Percentiles rank a stretch among this genome's conserved stretches.
Evolutionary conservation across 805 yeast genomes (phyloP).

Genomic region (Yamadazyma sp.): DNA sequence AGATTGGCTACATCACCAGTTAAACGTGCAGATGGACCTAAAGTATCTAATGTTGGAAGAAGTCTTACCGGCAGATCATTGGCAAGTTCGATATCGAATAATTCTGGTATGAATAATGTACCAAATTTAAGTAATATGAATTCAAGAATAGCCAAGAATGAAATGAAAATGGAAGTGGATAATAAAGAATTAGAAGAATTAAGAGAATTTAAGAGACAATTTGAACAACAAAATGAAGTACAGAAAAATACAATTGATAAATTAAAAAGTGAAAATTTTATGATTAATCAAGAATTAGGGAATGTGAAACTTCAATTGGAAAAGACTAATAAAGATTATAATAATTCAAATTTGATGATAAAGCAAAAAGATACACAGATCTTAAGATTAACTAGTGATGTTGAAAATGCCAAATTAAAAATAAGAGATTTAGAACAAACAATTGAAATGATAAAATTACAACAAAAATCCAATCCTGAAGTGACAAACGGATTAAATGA

Average conservation of each 20-base stretch:
- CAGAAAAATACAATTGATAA: conserved; percentile 21
- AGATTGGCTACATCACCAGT: conserved; percentile 71
- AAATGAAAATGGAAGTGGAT: conserved; percentile 7
- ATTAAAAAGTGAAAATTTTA: conserved; percentile 22
- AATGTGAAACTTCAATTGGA: conserved; percentile 31
- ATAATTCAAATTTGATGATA: conserved; percentile 46
- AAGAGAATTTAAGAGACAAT: conserved; percentile 43
- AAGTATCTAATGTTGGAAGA: conserved; percentile 29
- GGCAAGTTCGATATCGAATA: conserved; percentile 19
- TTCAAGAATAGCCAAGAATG: background rate
- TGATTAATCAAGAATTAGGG: conserved; percentile 22
- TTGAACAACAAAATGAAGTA: conserved; percentile 24
- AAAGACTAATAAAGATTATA: conserved; percentile 47
- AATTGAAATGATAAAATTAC: conserved; percentile 26
- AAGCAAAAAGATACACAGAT: conserved; percentile 73
- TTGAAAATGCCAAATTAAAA: conserved; percentile 54
- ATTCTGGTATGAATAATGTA: conserved; percentile 12
- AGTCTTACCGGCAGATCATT: conserved; percentile 45
- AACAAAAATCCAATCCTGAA: conserved; percentile 14
- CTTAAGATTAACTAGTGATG: conserved; percentile 56
- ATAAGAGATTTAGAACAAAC: conserved; percentile 53
- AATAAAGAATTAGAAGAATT: conserved; percentile 44
- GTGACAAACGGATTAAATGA: background rate
- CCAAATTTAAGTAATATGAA: background rate
- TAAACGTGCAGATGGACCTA: conserved; percentile 37